Evolutionary conservation across 2,329 filamentous ascomycete genomes (phyloP).

Genomic region (Phyllosticta capitalensis): DNA sequence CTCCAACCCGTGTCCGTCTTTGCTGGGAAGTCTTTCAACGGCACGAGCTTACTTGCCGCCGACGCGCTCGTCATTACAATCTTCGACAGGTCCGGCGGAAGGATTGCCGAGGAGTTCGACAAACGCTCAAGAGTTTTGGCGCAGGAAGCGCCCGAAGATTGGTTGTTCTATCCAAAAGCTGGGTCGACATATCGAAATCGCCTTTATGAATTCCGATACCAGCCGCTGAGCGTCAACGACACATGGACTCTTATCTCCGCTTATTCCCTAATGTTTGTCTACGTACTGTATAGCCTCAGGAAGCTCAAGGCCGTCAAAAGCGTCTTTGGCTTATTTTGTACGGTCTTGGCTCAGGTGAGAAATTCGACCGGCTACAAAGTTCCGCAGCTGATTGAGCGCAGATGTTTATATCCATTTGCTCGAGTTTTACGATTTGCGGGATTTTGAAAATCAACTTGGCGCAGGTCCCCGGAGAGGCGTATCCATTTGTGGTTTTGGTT

Average conservation of each 20-base stretch:
- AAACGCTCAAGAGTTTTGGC: constrained; percentile 47
- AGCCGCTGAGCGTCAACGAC: constrained; percentile 60
- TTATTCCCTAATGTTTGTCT: constrained; percentile 54
- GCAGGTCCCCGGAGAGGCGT: constrained; percentile 62
- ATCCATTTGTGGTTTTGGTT: constrained; percentile 66
- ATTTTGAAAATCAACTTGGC: constrained; percentile 66
- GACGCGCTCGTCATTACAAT: constrained; percentile 73
- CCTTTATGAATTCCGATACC: constrained; percentile 70
- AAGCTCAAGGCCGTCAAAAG: constrained; percentile 68
- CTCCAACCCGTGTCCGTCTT: constrained; percentile 71
- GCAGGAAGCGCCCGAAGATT: constrained; percentile 41
- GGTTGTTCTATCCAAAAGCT: constrained; percentile 56
- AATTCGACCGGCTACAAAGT: neutral
- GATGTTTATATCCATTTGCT: constrained; percentile 62
- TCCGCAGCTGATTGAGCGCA: constrained; percentile 14
- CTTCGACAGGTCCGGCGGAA: constrained; percentile 57
- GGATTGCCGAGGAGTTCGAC: constrained; percentile 57
- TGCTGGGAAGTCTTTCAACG: constrained; percentile 67
- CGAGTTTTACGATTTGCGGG: constrained; percentile 71
- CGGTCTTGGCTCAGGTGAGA: constrained; percentile 54
- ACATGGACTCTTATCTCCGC: constrained; percentile 53
- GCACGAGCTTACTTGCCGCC: constrained; percentile 57
- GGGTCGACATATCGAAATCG: constrained; percentile 47
- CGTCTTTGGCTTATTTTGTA: constrained; percentile 60
- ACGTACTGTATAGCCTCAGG: constrained; percentile 57